These are phyloP conservation scores for Gomphus bonarii DNA, from an alignment of 1,284 basidiomycete species.

Conservation along the genomic window DNA sequence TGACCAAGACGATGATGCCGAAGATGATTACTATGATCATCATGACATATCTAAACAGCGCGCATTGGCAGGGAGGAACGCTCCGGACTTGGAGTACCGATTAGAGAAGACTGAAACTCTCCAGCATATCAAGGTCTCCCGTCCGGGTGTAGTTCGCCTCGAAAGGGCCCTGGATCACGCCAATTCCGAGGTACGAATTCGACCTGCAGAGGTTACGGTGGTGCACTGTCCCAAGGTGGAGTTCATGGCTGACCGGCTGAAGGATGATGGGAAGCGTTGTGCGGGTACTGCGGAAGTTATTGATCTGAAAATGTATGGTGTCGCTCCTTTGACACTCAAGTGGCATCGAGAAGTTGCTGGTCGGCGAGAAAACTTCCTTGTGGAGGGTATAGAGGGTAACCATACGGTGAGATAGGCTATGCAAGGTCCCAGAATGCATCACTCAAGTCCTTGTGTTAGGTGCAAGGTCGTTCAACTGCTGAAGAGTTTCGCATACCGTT, in stretches of 20 bases:
- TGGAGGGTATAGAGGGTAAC: conserved; percentile 74
- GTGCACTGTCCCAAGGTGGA: conserved; percentile 74
- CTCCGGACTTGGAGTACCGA: conserved; percentile 14
- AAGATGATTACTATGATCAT: conserved; percentile 52
- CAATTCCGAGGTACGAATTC: conserved; percentile 50
- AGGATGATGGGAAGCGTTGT: conserved; percentile 38
- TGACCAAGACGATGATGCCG: conserved; percentile 34
- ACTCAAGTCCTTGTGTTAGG: conserved; percentile 7
- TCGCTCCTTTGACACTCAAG: conserved; percentile 68
- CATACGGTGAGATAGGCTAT: conserved; percentile 18
- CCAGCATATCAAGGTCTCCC: conserved; percentile 58
- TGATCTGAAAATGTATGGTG: conserved; percentile 60
- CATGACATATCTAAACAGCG: conserved; percentile 22
- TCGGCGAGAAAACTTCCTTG: conserved; percentile 55
- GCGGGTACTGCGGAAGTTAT: conserved; percentile 56
- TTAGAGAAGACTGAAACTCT: conserved; percentile 67
- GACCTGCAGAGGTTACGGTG: conserved; percentile 61
- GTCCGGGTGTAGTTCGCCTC: conserved; percentile 64
- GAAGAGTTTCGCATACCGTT: conserved; percentile 61
- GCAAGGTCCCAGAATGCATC: neutral
- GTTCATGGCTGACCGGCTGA: conserved; percentile 46
- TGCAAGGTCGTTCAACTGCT: conserved; percentile 21
- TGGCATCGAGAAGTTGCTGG: conserved; percentile 66
- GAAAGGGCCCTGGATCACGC: conserved; percentile 65
- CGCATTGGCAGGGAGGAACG: neutral